Evolutionary conservation across 305 asterid species (phyloP), one percentile per base, ranked within the genome.

Genomic region (Vinca major): DNA sequence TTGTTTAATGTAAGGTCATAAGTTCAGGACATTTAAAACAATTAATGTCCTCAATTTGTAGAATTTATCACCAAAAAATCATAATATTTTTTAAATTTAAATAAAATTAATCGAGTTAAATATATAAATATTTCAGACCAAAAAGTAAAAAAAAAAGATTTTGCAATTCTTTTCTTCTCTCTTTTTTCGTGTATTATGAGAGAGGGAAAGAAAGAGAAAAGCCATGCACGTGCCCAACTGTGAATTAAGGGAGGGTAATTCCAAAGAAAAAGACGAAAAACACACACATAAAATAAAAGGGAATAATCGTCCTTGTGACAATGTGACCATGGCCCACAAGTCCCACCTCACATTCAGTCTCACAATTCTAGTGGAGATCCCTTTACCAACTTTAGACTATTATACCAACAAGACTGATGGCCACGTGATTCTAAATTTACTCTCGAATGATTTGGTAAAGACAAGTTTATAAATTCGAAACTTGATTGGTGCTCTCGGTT

Each of bases 221-320:
- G 74, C 57, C 75, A 81, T 72, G 87, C 89, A 81, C 82, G 82
- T 80, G 81, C 75, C 79, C 75, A 73, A 75, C 78, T 72, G 81
- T 69, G 45, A 62, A 78, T n/a, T 44, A 66, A 76, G 80, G 80
- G 62, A 48, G 74, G 74, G 73, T 71, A 79, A 75, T 47, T 80
- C 81, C 85, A 82, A 65, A 71, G 79, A 73, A 85, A 82, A 77
- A 74, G 88, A 83, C 87, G 85, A 82, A 62, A 45, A 79, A 69
- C n/a, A 75, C 66, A 71, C 74, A 53, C 78, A 78, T 10, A 45
- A 8, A 45, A 41, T 71, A 78, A 84, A 88, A 84, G 86, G 83
- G 82, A 80, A 71, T 74, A 81, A 73, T 83, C 86, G 86, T 80
- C 90, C 86, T 83, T 64, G 71, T 67, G 74, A 77, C 70, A 77